A percentile compares a stretch with the other conserved stretches of the same genome.
Evolutionary conservation across 345 rosid species (phyloP).

Genomic region (Eucalyptus polybractea): DNA sequence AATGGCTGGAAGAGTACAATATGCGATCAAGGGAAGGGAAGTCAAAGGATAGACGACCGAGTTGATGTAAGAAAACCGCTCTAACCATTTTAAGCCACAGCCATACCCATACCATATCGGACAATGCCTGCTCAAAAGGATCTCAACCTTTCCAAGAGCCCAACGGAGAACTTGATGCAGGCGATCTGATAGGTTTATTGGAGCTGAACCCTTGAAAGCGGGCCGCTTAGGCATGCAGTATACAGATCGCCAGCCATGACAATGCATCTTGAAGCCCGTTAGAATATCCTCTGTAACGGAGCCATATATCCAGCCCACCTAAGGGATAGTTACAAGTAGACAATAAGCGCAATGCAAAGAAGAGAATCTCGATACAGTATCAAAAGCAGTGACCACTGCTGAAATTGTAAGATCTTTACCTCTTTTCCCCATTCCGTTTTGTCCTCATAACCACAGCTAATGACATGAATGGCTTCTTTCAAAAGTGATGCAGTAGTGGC

Average conservation of each 20-base stretch:
- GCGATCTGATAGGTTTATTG: constrained; percentile 66
- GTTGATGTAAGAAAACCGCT: constrained; percentile 51
- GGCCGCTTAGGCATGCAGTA: constrained; percentile 49
- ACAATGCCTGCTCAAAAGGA: constrained; percentile 56
- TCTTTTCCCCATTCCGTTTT: constrained; percentile 71
- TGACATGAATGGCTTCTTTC: constrained; percentile 66
- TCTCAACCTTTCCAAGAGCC: constrained; percentile 76
- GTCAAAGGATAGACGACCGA: constrained; percentile 58
- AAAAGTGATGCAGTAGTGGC: constrained; percentile 40
- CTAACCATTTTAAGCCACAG: constrained; percentile 47
- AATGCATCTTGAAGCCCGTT: constrained; percentile 76
- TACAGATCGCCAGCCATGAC: constrained; percentile 70
- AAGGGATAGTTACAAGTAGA: background rate
- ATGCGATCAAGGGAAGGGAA: constrained; percentile 45
- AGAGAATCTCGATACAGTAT: background rate
- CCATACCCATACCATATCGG: constrained; percentile 72
- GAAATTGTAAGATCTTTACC: constrained; percentile 2
- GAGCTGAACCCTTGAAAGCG: constrained; percentile 69
- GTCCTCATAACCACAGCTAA: constrained; percentile 63
- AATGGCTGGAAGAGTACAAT: constrained; percentile 52
- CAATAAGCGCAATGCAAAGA: background rate
- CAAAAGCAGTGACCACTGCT: background rate
- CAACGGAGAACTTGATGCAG: constrained; percentile 65
- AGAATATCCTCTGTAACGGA: constrained; percentile 64
- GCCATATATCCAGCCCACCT: constrained; percentile 81